phyloP scores from a whole-genome alignment of 1,284 basidiomycete genomes.

The Trichosporon asahii region DNA sequence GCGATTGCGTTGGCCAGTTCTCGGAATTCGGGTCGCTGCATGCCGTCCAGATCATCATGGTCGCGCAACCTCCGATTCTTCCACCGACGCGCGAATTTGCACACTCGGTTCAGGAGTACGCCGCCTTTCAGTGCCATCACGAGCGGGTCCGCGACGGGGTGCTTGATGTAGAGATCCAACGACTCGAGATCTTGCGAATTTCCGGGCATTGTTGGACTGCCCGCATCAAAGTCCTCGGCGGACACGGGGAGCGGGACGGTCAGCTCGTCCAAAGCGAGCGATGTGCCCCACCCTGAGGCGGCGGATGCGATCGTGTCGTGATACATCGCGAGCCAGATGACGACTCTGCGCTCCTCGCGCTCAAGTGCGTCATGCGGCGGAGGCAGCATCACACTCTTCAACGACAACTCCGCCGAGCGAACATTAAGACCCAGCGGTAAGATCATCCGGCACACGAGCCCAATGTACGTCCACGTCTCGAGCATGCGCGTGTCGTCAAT shows the following conservation, averaged over 20 bases:
- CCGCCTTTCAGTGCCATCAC: constrained; percentile 41
- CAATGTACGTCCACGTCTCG: constrained; percentile 49
- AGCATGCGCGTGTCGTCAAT: constrained; percentile 51
- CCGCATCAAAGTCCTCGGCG: constrained; percentile 35
- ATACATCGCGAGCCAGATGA: constrained; percentile 49
- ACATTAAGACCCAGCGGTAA: constrained; percentile 49
- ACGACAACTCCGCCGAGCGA: constrained; percentile 42
- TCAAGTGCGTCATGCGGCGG: constrained; percentile 47
- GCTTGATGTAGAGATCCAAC: constrained; percentile 47
- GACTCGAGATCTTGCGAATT: constrained; percentile 50
- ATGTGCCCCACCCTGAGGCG: constrained; percentile 49
- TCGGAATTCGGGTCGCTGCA: constrained; percentile 46
- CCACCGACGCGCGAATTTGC: constrained; percentile 43
- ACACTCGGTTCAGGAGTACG: constrained; percentile 40
- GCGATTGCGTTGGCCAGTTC: constrained; percentile 47
- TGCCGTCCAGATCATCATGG: constrained; percentile 46
- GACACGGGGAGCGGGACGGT: constrained; percentile 44
- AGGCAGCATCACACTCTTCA: constrained; percentile 47
- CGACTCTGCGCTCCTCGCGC: constrained; percentile 46
- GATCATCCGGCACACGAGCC: constrained; percentile 46
- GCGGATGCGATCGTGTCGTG: constrained; percentile 46
- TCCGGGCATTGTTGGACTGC: constrained; percentile 35
- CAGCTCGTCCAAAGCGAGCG: constrained; percentile 48
- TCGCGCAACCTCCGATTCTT: constrained; percentile 45
- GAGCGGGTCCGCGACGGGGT: constrained; percentile 48